Conservation (phyloP, 352 stramenopile genomes). For the Aphanomyces astaci region DNA sequence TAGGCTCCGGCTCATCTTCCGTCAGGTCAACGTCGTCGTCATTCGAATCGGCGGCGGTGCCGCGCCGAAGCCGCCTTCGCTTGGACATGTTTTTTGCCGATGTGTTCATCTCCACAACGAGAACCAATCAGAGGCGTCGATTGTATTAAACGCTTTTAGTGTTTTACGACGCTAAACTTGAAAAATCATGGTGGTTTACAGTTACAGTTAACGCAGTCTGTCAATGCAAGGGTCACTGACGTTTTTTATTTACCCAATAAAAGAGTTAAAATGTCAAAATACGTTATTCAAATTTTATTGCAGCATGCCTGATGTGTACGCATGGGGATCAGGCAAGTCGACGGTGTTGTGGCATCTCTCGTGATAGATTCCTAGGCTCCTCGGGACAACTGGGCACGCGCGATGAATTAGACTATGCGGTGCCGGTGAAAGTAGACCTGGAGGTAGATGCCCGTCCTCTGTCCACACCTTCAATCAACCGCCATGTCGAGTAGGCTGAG, state of each 20-base stretch:
- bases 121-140: not conserved
- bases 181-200: too few species aligned
- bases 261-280: too few species aligned
- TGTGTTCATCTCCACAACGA: not conserved
- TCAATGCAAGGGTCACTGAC: too few species aligned
- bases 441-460: not conserved
- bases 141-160: not conserved
- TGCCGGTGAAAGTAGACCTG: slow-evolving; percentile 39
- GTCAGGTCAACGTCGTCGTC: not conserved
- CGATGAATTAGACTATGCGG: slow-evolving; percentile 41
- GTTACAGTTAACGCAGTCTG: too few species aligned
- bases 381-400: slow-evolving; percentile 57
- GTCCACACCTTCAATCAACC: not conserved
- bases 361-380: slow-evolving; percentile 31
- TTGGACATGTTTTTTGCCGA: not conserved
- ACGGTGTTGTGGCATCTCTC: not conserved
- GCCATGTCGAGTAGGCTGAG: slow-evolving; percentile 24
- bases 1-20: not conserved
- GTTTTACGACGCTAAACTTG: too few species aligned
- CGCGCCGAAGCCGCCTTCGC: not conserved
- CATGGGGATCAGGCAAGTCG: not conserved
- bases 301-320: not conserved
- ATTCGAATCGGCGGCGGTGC: not conserved
- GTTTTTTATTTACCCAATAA: too few species aligned
- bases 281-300: too few species aligned